A percentile compares a stretch with the other conserved stretches of the same genome.
phyloP scores from a whole-genome alignment of 345 rosid species.

The Gossypium ekmanianum region DNA sequence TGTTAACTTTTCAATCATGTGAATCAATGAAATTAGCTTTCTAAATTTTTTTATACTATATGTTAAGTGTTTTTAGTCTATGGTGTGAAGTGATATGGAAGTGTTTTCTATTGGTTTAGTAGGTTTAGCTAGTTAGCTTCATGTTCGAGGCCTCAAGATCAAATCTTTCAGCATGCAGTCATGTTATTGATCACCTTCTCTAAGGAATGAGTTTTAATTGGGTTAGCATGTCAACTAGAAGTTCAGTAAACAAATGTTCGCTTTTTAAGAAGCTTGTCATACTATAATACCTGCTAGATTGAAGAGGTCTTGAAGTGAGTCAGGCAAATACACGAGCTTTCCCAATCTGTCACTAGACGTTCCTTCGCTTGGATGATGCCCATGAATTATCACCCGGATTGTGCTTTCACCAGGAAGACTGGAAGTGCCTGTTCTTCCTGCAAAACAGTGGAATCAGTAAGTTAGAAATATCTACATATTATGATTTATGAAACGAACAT shows the following conservation, averaged over 20 bases:
- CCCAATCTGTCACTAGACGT: constrained; percentile 37
- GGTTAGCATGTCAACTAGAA: not conserved
- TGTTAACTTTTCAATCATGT: not conserved
- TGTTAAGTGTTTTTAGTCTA: not conserved
- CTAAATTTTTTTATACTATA: not conserved
- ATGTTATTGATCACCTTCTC: not conserved
- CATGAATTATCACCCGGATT: constrained; percentile 67
- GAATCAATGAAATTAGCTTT: not conserved
- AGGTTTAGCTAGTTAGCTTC: not conserved
- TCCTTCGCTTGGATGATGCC: constrained; percentile 55
- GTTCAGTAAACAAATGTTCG: not conserved
- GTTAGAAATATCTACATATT: not conserved
- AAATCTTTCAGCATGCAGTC: not conserved
- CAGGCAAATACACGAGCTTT: constrained; percentile 69
- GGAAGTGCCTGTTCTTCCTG: constrained; percentile 39
- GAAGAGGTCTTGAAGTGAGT: constrained; percentile 59
- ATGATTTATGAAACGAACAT: not conserved
- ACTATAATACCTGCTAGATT: constrained; percentile 61
- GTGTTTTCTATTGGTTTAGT: not conserved
- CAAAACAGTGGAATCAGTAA: constrained; percentile 9
- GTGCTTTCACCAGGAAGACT: constrained; percentile 26
- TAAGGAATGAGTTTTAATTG: constrained; percentile 1
- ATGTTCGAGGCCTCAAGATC: not conserved
- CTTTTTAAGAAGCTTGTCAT: not conserved
- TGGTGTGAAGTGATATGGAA: not conserved